Evolutionary conservation across 805 yeast genomes (phyloP), one percentile per base, ranked within the genome.

Genomic region (Pichia californica): DNA sequence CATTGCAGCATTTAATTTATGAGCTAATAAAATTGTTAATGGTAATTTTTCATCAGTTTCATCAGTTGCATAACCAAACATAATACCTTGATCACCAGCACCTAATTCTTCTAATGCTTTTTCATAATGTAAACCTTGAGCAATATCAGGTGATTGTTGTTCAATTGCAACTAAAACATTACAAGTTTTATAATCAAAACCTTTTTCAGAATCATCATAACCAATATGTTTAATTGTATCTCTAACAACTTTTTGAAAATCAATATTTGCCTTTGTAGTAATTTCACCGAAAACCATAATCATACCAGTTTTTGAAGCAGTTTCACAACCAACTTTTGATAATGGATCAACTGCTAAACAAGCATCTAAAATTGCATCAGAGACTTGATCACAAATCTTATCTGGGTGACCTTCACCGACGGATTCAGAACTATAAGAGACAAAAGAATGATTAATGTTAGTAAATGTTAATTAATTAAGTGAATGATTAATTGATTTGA

Each of bases 11-110:
- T 93, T 93, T 68, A 93, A 81, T 74, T 88, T 87, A 78, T 93
- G 99, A 49, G 98, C 82, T 64, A 93, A 79, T 58, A 93, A 71
- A 52, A 93, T 79, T 58, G 99, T 93, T 73, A 93, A 80, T 61
- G 99, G 99, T 61, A 93, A 76, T 68, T 85, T 82, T 77, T 93
- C 98, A 66, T 91, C 95, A 59, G 99, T 89, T 77, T 93, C 99
- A 63, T 93, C 96, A 52, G 98, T 83, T 59, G 99, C 99, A 71
- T 93, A 93, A 71, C 99, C 99, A 67, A 93, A 93, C 99, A 93
- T 93, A 69, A 93, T 93, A 83, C 99, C 99, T 74, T 93, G 99
- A 76, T 93, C 99, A 82, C 99, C 99, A 54, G 99, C 99, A 70
- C 99, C 99, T 63, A 93, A 81, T 48, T 93, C 94, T 77, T 93